phyloP scores from a whole-genome alignment of 306 rosid species.

The Elaeagnus macrophylla region DNA sequence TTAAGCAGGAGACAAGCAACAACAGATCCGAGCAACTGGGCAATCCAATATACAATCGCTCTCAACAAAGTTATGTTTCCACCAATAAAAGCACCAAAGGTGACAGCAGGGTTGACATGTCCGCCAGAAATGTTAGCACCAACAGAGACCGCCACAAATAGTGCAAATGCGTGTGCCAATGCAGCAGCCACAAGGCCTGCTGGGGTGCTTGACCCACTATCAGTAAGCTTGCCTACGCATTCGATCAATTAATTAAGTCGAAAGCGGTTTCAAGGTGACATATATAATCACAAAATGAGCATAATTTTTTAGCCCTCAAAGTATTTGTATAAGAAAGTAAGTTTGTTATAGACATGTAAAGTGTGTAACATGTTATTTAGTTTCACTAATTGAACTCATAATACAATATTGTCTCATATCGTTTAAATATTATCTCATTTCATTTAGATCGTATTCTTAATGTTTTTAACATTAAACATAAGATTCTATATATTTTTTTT shows the following conservation, averaged over 20 bases:
- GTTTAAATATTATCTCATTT: too few relatives aligned
- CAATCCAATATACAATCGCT: constrained; percentile 60
- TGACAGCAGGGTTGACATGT: constrained; percentile 83
- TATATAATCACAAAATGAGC: not conserved
- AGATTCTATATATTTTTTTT: too few relatives aligned
- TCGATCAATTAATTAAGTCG: not conserved
- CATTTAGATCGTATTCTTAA: too few relatives aligned
- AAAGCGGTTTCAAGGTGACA: too few relatives aligned
- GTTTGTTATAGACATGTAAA: too few relatives aligned
- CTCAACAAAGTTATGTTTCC: constrained; percentile 65
- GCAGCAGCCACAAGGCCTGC: constrained; percentile 61
- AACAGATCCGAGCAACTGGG: constrained; percentile 70
- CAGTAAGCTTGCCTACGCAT: constrained; percentile 47
- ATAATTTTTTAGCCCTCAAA: too few relatives aligned
- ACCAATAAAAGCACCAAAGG: constrained; percentile 70
- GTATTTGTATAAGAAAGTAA: too few relatives aligned
- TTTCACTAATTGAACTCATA: too few relatives aligned
- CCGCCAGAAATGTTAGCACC: constrained; percentile 84
- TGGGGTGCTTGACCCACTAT: constrained; percentile 47
- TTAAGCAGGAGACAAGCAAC: constrained; percentile 73
- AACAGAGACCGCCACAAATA: constrained; percentile 67
- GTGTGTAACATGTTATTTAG: too few relatives aligned
- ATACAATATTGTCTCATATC: too few relatives aligned
- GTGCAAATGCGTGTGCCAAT: constrained; percentile 68
- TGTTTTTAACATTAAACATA: too few relatives aligned